A percentile compares a stretch with the other conserved stretches of the same genome.
Conservation (phyloP, 352 stramenopile genomes). For the Stephanocyclus meneghinianus region DNA sequence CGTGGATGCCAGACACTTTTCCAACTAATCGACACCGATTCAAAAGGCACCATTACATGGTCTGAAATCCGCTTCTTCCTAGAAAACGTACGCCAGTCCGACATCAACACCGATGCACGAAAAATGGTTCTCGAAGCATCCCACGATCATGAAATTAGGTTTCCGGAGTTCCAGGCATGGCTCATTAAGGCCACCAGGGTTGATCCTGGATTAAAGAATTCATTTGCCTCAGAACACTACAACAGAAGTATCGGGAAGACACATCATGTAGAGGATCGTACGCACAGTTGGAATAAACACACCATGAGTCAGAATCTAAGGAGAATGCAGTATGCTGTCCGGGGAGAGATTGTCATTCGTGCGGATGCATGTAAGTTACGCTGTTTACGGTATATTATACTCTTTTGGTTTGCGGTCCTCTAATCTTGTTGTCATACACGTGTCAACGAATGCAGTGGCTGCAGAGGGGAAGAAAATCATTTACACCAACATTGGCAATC, state of each 20-base stretch:
- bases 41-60: conserved; percentile 31
- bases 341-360: conserved; percentile 75
- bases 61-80: conserved; percentile 52
- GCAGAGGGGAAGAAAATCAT: conserved; percentile 86
- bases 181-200: conserved; percentile 52
- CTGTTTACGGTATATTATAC: background rate
- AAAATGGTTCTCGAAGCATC: conserved; percentile 26
- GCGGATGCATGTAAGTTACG: conserved; percentile 54
- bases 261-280: conserved; percentile 4
- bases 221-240: conserved; percentile 37
- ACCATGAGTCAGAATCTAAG: conserved; percentile 72
- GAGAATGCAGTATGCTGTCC: conserved; percentile 78
- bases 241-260: conserved; percentile 28
- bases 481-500: conserved; percentile 97
- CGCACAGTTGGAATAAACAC: conserved; percentile 59
- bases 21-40: conserved; percentile 47
- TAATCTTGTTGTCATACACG: background rate
- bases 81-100: conserved; percentile 39
- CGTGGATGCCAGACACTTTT: conserved; percentile 51
- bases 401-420: background rate
- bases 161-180: conserved; percentile 50
- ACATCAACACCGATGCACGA: conserved; percentile 33
- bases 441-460: conserved; percentile 25
- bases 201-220: conserved; percentile 37
- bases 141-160: conserved; percentile 35